These are phyloP conservation scores for Dendrostoma leiphaemia DNA, from an alignment of 2,329 filamentous ascomycete species.

Conservation along the genomic window DNA sequence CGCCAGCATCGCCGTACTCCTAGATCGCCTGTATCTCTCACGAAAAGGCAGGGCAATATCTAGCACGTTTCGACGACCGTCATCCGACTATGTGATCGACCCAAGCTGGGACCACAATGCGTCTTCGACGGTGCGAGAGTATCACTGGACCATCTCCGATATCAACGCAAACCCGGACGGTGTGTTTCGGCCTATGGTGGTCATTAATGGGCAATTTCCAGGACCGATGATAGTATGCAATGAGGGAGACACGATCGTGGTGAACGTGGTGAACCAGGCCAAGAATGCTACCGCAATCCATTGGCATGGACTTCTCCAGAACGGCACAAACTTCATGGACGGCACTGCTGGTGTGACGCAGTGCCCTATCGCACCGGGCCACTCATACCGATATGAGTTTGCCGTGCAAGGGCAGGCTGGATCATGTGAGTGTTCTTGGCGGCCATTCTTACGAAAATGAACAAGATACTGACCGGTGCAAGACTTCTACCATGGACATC, in stretches of 20 bases:
- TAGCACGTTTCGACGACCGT: slow-evolving; percentile 22
- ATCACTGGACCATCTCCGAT: slow-evolving; percentile 59
- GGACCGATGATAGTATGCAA: slow-evolving; percentile 71
- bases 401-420: slow-evolving; percentile 27
- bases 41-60: not conserved
- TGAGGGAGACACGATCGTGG: slow-evolving; percentile 68
- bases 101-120: slow-evolving; percentile 54
- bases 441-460: too few species aligned
- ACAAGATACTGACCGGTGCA: not conserved
- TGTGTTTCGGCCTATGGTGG: slow-evolving; percentile 56
- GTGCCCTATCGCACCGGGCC: slow-evolving; percentile 57
- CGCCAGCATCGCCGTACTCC: not conserved
- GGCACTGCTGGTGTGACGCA: slow-evolving; percentile 61
- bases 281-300: slow-evolving; percentile 67
- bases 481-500: slow-evolving; percentile 48
- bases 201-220: slow-evolving; percentile 74
- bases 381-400: slow-evolving; percentile 53
- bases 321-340: slow-evolving; percentile 71
- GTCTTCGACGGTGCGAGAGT: slow-evolving; percentile 50
- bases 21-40: not conserved
- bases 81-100: slow-evolving; percentile 56
- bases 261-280: slow-evolving; percentile 67
- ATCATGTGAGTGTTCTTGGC: slow-evolving; percentile 37
- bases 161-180: slow-evolving; percentile 61
- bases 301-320: slow-evolving; percentile 77